A percentile compares a stretch with the other conserved stretches of the same genome.
These are phyloP conservation scores for Rasamsonia emersonii DNA, from an alignment of 2,329 filamentous ascomycete species.

Conservation along the genomic window DNA sequence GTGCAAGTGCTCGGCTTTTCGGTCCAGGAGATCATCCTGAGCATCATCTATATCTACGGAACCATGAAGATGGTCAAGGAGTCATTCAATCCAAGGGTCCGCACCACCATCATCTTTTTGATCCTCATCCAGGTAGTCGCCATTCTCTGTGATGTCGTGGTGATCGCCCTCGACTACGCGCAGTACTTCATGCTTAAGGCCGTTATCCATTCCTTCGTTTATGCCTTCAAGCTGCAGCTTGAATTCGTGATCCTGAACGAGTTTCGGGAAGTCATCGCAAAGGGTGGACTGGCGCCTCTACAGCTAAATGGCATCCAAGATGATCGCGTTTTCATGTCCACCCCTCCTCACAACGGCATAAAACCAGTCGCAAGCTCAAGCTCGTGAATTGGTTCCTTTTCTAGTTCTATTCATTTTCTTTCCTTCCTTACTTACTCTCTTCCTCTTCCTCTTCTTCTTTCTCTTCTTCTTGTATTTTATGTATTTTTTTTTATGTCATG, in stretches of 20 bases:
- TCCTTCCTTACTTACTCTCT: too few species aligned
- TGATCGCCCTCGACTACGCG: neutral
- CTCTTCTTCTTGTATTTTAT: too few species aligned
- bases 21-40: constrained; percentile 39
- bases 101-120: neutral
- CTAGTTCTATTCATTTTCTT: too few species aligned
- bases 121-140: neutral
- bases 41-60: constrained; percentile 44
- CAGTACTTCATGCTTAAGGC: neutral
- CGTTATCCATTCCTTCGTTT: neutral
- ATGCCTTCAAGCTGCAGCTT: neutral
- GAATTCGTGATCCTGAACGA: constrained; percentile 1
- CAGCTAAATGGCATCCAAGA: too few species aligned
- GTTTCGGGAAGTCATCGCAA: constrained; percentile 2
- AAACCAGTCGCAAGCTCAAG: too few species aligned
- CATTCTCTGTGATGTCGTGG: neutral
- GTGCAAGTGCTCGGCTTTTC: constrained; percentile 36
- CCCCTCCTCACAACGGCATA: too few species aligned
- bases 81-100: neutral
- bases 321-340: too few species aligned
- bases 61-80: constrained; percentile 37
- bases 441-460: too few species aligned
- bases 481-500: too few species aligned
- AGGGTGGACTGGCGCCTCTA: too few species aligned
- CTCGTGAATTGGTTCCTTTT: too few species aligned